Percentiles rank a stretch among this genome's conserved stretches.
Conservation (phyloP, 2,329 filamentous ascomycete genomes). For the Cladophialophora carrionii region DNA sequence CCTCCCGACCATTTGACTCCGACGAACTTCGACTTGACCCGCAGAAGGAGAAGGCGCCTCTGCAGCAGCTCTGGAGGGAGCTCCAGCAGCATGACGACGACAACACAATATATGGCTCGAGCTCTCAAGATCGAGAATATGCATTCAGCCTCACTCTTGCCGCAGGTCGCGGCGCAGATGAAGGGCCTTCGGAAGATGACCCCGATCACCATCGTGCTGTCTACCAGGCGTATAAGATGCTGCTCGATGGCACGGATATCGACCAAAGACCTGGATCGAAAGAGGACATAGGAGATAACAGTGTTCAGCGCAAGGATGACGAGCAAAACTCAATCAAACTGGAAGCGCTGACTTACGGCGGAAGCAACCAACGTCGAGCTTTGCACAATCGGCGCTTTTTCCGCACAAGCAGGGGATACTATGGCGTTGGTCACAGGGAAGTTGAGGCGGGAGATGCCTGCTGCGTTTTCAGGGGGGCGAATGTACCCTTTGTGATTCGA, state of each 20-base stretch:
- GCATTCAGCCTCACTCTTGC: conserved; percentile 22
- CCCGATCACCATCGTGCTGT: conserved; percentile 13
- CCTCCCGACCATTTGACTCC: too few relatives aligned
- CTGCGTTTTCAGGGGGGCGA: conserved; percentile 20
- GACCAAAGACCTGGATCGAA: not conserved
- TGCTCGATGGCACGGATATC: not conserved
- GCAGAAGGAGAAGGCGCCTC: conserved; percentile 4
- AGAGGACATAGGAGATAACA: not conserved
- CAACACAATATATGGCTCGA: conserved; percentile 8
- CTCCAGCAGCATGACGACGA: not conserved
- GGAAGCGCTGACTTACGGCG: conserved; percentile 8
- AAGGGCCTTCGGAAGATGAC: conserved; percentile 18
- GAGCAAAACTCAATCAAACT: conserved; percentile 4
- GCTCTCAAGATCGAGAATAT: conserved; percentile 8
- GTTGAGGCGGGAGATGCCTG: conserved; percentile 21
- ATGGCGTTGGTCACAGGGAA: conserved; percentile 22
- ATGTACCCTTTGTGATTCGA: conserved; percentile 22
- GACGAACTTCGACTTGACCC: conserved; percentile 10
- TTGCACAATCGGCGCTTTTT: conserved; percentile 23
- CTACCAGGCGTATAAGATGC: conserved; percentile 14
- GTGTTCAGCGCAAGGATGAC: not conserved
- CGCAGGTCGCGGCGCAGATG: conserved; percentile 21
- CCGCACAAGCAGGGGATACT: conserved; percentile 24
- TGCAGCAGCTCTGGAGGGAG: conserved; percentile 14
- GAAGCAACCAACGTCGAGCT: conserved; percentile 21